Evolutionary conservation across 192 early-diverging fungal species (phyloP).

Genomic region (Endogone sp.): DNA sequence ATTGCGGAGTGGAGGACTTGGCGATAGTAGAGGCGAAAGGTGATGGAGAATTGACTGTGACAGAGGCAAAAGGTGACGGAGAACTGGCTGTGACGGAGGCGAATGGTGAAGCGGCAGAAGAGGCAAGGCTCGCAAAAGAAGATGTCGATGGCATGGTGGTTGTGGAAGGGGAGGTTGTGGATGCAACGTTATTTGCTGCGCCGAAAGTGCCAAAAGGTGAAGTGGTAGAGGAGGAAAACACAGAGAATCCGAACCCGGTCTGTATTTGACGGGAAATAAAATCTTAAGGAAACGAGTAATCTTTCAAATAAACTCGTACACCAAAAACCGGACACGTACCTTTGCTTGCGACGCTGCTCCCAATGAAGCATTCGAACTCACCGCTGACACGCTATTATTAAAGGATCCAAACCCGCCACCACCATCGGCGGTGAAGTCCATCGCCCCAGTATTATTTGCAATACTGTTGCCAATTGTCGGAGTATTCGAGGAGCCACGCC

Average conservation of each 20-base stretch:
- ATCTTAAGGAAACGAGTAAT: too few relatives aligned
- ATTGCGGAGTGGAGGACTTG: conserved; percentile 8
- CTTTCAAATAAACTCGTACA: too few relatives aligned
- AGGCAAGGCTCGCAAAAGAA: background rate
- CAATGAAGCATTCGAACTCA: background rate
- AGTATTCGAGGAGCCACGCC: background rate
- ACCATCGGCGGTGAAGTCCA: background rate
- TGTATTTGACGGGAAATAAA: too few relatives aligned
- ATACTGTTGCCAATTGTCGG: background rate
- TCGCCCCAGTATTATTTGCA: background rate
- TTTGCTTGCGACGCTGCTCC: background rate
- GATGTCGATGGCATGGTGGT: background rate
- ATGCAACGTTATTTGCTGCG: background rate
- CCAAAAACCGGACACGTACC: background rate
- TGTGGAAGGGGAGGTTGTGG: background rate
- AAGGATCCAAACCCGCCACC: background rate
- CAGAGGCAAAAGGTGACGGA: conserved; percentile 25
- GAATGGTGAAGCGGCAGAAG: background rate
- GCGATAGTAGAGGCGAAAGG: conserved; percentile 28
- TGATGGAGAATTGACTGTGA: conserved; percentile 10
- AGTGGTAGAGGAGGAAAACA: background rate
- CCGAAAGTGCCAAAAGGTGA: background rate
- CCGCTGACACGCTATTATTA: background rate
- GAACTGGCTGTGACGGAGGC: background rate
- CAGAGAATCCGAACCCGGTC: background rate